Evolutionary conservation across 2,329 filamentous ascomycete genomes (phyloP), one percentile per base, ranked within the genome.

Genomic region (Penicillium griseofulvum): DNA sequence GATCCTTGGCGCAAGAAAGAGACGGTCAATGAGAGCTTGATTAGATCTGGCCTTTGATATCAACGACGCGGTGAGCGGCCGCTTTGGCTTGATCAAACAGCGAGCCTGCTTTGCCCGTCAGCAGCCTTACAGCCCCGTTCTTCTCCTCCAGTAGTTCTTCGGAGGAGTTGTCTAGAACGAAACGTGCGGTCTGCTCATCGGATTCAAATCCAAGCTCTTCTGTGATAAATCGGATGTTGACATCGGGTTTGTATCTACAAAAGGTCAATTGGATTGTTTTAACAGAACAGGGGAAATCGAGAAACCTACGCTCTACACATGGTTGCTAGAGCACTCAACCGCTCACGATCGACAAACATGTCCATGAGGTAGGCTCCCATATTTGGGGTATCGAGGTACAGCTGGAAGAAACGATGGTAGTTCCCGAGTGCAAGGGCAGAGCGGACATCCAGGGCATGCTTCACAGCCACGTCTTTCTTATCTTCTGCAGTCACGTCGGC

Each of bases 351-450:
- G 73, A 97, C 89, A 80, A 99, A 97, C 90, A 96, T 97, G 79
- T 99, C 94, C 90, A 99, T 96, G 49, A 99, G 84, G 76, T 97
- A 97, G 66, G 89, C 91, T 59, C 94, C 93, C 92, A 99, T 96
- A 69, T 96, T 95, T 48, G 91, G 92, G 24, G 92, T 92, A 72
- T 93, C 88, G 64, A 95, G 85, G 74, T 97, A 99, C 42, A 99
- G 84, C 78, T 90, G 89, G 83, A 99, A 97, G 76, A 99, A 97
- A 73, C 86, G 93, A 78, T 99, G 93, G 74, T 97, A 97, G 78
- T 97, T 97, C 67, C 92, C 92, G 72, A 95, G 81, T 49, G 94
- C 93, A 69, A 97, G 79, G 46, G 94, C 90, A 50, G 93, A 96
- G 66, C 94, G 90, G 61, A 97, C 91, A 65, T 89, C 84, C 67